Conservation (phyloP, 2,329 filamentous ascomycete genomes). For the Gremmenia infestans region DNA sequence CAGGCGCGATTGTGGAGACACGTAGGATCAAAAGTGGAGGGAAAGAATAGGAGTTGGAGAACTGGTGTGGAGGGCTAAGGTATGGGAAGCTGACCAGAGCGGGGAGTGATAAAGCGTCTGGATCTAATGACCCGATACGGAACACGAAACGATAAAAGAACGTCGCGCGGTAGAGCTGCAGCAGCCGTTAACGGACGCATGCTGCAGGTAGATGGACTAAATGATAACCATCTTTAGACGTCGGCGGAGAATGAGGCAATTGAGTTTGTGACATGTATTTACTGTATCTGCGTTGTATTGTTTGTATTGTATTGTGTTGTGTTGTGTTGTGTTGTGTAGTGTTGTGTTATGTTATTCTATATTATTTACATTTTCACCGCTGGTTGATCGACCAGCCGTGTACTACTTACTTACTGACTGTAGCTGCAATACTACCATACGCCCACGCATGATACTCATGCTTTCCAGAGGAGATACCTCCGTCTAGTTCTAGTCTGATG, state of each 20-base stretch:
- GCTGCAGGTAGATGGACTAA: conserved; percentile 9
- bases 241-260: conserved; percentile 8
- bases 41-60: conserved; percentile 23
- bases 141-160: conserved; percentile 22
- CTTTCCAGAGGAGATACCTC: neutral
- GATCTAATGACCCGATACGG: conserved; percentile 31
- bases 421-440: neutral
- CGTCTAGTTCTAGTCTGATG: neutral
- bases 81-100: conserved; percentile 17
- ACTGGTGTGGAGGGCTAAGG: conserved; percentile 32
- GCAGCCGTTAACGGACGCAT: conserved; percentile 27
- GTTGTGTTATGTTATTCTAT: too few species aligned
- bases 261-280: neutral
- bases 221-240: conserved; percentile 14
- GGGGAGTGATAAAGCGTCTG: conserved; percentile 23
- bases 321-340: too few species aligned
- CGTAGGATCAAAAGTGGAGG: conserved; percentile 30
- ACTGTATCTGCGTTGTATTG: neutral
- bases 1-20: conserved; percentile 27
- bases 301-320: too few species aligned
- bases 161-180: conserved; percentile 2
- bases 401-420: neutral
- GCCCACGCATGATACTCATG: neutral
- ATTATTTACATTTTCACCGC: neutral
- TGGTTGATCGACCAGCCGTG: neutral